A percentile compares a stretch with the other conserved stretches of the same genome.
phyloP scores from a whole-genome alignment of 176 grass and related monocot genomes.

The Tillandsia leiboldiana region DNA sequence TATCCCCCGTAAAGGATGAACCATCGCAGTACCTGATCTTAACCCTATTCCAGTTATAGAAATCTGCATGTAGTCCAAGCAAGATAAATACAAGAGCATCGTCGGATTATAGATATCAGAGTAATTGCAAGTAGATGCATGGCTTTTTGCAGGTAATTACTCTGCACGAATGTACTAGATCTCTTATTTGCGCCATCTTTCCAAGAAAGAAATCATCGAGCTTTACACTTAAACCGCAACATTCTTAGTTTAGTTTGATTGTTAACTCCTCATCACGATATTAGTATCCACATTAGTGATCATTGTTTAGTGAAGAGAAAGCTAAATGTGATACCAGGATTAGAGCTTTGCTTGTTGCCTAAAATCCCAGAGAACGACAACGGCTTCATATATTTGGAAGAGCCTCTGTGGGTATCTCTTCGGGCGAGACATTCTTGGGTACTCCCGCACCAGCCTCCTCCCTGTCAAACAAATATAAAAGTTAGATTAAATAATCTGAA shows the following conservation, averaged over 20 bases:
- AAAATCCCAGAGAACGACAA: conserved; percentile 80
- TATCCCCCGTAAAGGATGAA: conserved; percentile 73
- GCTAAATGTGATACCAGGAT: conserved; percentile 49
- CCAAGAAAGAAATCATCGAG: background rate
- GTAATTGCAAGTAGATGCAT: background rate
- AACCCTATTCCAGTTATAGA: conserved; percentile 93
- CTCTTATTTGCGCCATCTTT: background rate
- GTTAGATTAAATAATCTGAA: background rate
- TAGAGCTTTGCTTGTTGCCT: conserved; percentile 39
- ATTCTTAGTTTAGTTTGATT: no score
- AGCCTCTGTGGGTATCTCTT: conserved; percentile 51
- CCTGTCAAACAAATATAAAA: conserved; percentile 28
- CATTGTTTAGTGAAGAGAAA: background rate
- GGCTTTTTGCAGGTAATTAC: background rate
- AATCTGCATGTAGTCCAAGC: conserved; percentile 34
- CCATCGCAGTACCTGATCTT: conserved; percentile 81
- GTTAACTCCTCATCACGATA: background rate
- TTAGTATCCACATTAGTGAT: background rate
- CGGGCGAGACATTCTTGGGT: conserved; percentile 53
- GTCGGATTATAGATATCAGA: background rate
- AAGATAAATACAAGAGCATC: background rate
- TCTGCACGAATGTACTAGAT: background rate
- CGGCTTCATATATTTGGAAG: conserved; percentile 72
- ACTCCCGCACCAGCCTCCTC: conserved; percentile 89
- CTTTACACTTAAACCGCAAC: no score